phyloP scores from a whole-genome alignment of 2,329 filamentous ascomycete genomes.

The Pseudonectria foliicola region DNA sequence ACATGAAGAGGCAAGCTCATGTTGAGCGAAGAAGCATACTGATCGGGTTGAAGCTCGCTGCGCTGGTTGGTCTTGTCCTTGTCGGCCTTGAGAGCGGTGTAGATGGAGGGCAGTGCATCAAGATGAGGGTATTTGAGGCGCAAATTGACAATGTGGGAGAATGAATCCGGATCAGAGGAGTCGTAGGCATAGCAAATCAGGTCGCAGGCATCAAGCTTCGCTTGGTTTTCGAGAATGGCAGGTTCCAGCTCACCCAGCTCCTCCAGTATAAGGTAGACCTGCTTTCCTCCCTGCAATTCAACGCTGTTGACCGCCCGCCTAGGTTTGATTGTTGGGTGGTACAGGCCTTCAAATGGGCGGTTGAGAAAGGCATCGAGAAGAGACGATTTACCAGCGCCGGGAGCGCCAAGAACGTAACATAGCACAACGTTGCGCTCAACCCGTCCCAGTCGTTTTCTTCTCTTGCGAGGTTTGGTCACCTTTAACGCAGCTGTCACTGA shows the following conservation, averaged over 20 bases:
- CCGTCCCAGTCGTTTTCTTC: constrained; percentile 70
- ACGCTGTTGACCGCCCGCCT: constrained; percentile 93
- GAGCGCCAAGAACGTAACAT: constrained; percentile 83
- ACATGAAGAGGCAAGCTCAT: constrained; percentile 93
- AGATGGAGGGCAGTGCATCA: constrained; percentile 84
- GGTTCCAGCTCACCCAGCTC: constrained; percentile 94
- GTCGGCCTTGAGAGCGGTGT: constrained; percentile 90
- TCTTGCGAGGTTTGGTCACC: constrained; percentile 84
- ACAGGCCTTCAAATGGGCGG: constrained; percentile 73
- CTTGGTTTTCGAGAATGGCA: constrained; percentile 85
- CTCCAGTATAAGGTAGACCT: constrained; percentile 92
- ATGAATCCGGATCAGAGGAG: constrained; percentile 92
- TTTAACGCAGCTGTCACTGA: constrained; percentile 80
- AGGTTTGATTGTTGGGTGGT: constrained; percentile 91
- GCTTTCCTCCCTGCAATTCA: constrained; percentile 89
- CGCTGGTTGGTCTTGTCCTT: constrained; percentile 95
- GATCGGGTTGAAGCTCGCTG: constrained; percentile 82
- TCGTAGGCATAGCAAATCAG: constrained; percentile 94
- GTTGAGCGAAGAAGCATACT: constrained; percentile 76
- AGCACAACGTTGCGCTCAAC: constrained; percentile 93
- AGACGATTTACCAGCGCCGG: constrained; percentile 83
- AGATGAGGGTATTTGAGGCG: constrained; percentile 74
- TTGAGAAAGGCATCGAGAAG: constrained; percentile 88
- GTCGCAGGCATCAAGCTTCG: constrained; percentile 87
- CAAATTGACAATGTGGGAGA: constrained; percentile 80